phyloP scores from a whole-genome alignment of 768 basidiomycete genomes.

The Naganishia kalamii region DNA sequence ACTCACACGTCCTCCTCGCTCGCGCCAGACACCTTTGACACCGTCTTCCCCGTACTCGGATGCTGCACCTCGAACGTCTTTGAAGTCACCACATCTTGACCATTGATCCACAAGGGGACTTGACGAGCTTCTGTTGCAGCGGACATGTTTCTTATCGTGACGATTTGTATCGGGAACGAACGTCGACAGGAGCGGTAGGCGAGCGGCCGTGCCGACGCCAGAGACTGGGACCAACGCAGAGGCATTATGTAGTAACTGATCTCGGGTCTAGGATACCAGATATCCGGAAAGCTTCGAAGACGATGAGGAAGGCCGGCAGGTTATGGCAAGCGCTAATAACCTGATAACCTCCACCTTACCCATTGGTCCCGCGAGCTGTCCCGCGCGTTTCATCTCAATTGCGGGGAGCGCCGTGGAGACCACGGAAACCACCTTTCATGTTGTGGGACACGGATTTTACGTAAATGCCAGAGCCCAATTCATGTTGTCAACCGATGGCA shows the following conservation, averaged over 20 bases:
- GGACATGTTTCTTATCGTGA: no score
- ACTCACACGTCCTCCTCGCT: constrained; percentile 14
- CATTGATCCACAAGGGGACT: constrained; percentile 21
- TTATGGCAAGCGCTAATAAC: neutral
- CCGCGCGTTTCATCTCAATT: neutral
- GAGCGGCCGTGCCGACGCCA: no score
- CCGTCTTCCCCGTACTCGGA: constrained; percentile 1
- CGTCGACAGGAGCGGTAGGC: no score
- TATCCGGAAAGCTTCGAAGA: neutral
- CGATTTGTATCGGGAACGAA: no score
- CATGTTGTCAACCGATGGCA: no score
- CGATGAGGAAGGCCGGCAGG: neutral
- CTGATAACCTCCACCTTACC: neutral
- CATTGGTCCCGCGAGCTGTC: neutral
- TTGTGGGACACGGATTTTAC: no score
- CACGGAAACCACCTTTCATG: neutral
- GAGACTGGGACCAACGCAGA: no score
- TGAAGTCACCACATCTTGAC: constrained; percentile 10
- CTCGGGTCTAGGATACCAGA: neutral
- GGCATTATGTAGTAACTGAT: no score
- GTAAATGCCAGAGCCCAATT: no score
- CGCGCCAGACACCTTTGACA: constrained; percentile 8
- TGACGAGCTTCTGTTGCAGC: constrained; percentile 1
- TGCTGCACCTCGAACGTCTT: constrained; percentile 12
- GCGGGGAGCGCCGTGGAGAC: neutral